Evolutionary conservation across 106 monocot genomes (phyloP), one percentile per base, ranked within the genome.

Genomic region (Apostasia shenzhenica): DNA sequence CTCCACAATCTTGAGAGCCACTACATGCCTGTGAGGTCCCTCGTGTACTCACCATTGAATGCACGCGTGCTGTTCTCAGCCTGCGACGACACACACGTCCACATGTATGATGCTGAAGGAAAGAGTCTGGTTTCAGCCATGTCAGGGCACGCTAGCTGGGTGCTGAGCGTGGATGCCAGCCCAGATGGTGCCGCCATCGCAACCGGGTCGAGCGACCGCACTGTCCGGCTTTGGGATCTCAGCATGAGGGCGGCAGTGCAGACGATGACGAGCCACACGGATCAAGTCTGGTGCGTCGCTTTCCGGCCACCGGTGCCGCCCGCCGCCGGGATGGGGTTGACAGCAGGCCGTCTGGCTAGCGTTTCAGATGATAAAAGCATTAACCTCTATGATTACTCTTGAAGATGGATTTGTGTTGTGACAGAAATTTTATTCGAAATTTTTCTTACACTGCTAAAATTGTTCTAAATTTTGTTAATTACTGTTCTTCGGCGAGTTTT

Each of bases 321-420:
- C 26, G 26, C 26, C 13, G 87, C 90, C 14, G 90, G 90, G 2
- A 44, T 85, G 0, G 93, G 82, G 0, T 61, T 84, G 8, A 84
- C 86, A 7, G 80, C 71, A 3, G 91, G 89, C 1, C 78, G 90
- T 3, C 83, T 99, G 38, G 99, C 90, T 0, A 99, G 93, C 42
- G 99, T 90, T 40, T 99, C 99, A 0, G 99, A 99, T 72, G 99
- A 99, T 74, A 89, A 84, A 76, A 90, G 90, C 70, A 88, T 93
- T 45, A 88, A 87, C 1, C 69, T 99, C 75, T 93, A 90, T 77
- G 99, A 99, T 78, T 90, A 90, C 67, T 93, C 93, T 6, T 92
- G 78, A 86, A 72, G 37, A 52, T 26, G 26, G 26, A 26, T 26
- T 26, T 26, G 26, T 26, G 26, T 26, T 26, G 26, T 26, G 26